phyloP scores from a whole-genome alignment of 2,329 filamentous ascomycete species.

The Cordyceps sp. region DNA sequence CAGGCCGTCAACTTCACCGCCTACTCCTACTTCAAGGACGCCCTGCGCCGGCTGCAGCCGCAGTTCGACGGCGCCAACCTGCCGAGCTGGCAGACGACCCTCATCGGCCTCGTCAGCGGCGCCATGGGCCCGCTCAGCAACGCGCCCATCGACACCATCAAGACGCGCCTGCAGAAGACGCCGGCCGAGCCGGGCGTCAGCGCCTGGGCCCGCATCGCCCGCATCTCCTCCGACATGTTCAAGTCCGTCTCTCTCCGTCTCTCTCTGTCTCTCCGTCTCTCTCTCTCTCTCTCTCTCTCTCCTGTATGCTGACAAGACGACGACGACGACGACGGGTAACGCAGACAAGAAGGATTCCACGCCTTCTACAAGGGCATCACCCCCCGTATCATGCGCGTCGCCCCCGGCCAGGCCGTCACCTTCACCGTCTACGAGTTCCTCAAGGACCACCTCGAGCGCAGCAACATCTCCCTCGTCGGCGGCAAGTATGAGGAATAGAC shows the following conservation, averaged over 20 bases:
- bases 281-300: neutral
- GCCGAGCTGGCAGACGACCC: conserved; percentile 75
- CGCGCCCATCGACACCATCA: conserved; percentile 97
- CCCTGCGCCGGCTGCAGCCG: conserved; percentile 56
- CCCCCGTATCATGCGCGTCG: conserved; percentile 90
- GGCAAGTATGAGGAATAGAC: conserved; percentile 51
- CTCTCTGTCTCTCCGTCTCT: conserved; percentile 2
- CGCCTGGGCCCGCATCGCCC: conserved; percentile 60
- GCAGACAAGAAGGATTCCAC: conserved; percentile 80
- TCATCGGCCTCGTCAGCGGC: conserved; percentile 80
- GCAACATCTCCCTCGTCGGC: conserved; percentile 40
- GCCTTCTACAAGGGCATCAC: conserved; percentile 99
- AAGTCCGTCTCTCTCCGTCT: conserved; percentile 30
- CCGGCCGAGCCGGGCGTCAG: conserved; percentile 68
- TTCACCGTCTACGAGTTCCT: conserved; percentile 67
- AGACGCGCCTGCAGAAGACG: conserved; percentile 86
- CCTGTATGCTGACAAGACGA: conserved; percentile 6
- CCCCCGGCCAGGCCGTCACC: conserved; percentile 75
- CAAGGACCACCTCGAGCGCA: conserved; percentile 55
- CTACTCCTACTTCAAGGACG: conserved; percentile 82
- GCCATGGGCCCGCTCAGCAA: conserved; percentile 95
- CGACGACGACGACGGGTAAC: too few relatives aligned
- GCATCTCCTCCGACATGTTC: conserved; percentile 74
- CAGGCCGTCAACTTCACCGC: conserved; percentile 98
- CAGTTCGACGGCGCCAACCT: conserved; percentile 48